phyloP scores from a whole-genome alignment of 805 yeast genomes.

The Candida cerambycidarum region DNA sequence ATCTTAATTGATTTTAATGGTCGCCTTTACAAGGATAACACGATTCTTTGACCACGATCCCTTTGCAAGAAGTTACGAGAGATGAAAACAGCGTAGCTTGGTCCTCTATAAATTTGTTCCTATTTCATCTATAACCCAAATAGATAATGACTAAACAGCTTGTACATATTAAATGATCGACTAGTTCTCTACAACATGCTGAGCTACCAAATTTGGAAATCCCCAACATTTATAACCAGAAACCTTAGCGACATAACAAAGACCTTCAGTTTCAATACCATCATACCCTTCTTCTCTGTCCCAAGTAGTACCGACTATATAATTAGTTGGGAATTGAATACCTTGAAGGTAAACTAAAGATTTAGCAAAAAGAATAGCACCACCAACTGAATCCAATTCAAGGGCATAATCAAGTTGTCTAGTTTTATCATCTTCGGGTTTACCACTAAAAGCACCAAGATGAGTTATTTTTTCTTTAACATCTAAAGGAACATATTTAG shows the following conservation, averaged over 20 bases:
- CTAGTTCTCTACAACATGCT: constrained; percentile 22
- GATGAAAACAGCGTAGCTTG: too few relatives aligned
- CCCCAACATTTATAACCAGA: constrained; percentile 51
- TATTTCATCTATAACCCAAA: too few relatives aligned
- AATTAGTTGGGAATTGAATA: constrained; percentile 44
- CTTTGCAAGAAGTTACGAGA: too few relatives aligned
- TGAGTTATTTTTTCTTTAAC: constrained; percentile 28
- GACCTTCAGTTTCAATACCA: constrained; percentile 55
- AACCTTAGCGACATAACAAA: constrained; percentile 46
- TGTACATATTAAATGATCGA: too few relatives aligned
- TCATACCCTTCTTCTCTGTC: constrained; percentile 48
- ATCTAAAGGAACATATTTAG: constrained; percentile 36
- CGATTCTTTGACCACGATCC: too few relatives aligned
- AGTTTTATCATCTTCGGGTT: constrained; percentile 1
- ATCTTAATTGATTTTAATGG: too few relatives aligned
- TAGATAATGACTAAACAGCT: too few relatives aligned
- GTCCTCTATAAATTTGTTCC: too few relatives aligned
- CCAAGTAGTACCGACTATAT: constrained; percentile 50
- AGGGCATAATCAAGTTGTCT: constrained; percentile 15
- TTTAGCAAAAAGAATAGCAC: constrained; percentile 48
- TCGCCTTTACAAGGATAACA: too few relatives aligned
- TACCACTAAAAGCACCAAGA: constrained; percentile 19
- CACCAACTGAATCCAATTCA: constrained; percentile 51
- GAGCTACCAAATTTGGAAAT: constrained; percentile 46
- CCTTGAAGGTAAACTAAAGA: constrained; percentile 47